Percentiles rank a stretch among this genome's conserved stretches.
These are phyloP conservation scores for Abrus precatorius DNA, from an alignment of 306 rosid genomes.

Conservation along the genomic window DNA sequence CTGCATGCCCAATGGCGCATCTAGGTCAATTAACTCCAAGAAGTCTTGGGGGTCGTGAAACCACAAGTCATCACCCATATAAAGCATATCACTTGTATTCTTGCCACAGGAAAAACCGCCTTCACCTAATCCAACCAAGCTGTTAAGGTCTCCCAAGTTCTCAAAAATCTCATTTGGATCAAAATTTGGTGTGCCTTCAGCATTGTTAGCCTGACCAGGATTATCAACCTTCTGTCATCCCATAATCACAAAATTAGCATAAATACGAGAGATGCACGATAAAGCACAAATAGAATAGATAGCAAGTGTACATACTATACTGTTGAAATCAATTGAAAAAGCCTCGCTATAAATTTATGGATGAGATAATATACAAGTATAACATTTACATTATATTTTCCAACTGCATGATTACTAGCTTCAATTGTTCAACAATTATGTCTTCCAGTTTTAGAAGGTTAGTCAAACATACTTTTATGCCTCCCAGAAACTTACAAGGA, in stretches of 20 bases:
- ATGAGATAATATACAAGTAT: not conserved
- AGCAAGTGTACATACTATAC: not conserved
- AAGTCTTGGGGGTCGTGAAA: conserved; percentile 19
- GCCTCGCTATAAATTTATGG: not conserved
- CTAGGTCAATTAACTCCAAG: conserved; percentile 74
- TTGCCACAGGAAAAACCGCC: conserved; percentile 36
- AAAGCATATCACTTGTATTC: conserved; percentile 34
- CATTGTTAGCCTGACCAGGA: conserved; percentile 23
- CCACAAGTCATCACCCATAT: not conserved
- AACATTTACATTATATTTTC: conserved; percentile 1
- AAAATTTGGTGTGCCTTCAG: not conserved
- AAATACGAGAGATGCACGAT: not conserved
- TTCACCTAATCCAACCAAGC: conserved; percentile 37
- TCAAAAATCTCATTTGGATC: conserved; percentile 45
- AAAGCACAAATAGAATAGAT: not conserved
- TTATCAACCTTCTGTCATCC: conserved; percentile 43
- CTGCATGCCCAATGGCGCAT: conserved; percentile 39
- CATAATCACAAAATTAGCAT: conserved; percentile 35
- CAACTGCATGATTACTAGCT: conserved; percentile 4
- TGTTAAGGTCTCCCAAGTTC: conserved; percentile 54
- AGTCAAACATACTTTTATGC: not conserved
- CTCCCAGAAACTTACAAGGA: conserved; percentile 13
- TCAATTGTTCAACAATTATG: conserved; percentile 16
- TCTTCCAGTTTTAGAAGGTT: not conserved
- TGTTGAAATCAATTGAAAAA: conserved; percentile 22